These are phyloP conservation scores for Oryza australiensis DNA, from an alignment of 176 grass and related monocot species.

Conservation along the genomic window DNA sequence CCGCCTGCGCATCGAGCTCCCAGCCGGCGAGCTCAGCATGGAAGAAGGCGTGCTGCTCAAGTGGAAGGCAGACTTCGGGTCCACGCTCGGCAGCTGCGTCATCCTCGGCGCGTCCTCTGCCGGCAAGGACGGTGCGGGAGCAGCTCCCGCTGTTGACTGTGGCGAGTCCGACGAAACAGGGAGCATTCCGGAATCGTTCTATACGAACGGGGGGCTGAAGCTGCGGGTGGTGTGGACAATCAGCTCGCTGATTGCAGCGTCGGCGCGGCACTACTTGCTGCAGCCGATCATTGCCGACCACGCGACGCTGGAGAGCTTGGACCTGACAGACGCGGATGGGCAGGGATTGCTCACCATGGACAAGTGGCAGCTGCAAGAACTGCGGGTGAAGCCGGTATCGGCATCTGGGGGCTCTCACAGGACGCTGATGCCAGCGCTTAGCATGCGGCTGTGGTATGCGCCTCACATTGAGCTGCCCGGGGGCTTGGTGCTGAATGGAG, in stretches of 20 bases:
- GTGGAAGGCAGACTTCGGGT: constrained; percentile 92
- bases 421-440: constrained; percentile 85
- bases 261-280: constrained; percentile 76
- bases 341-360: constrained; percentile 90
- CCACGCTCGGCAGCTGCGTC: constrained; percentile 76
- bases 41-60: constrained; percentile 84
- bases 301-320: constrained; percentile 61
- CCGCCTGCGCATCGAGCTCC: constrained; percentile 77
- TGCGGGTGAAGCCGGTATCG: constrained; percentile 57
- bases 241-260: constrained; percentile 83
- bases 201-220: constrained; percentile 66
- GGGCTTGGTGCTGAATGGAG: constrained; percentile 71
- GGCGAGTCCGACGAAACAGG: constrained; percentile 55
- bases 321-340: constrained; percentile 74
- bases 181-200: constrained; percentile 77
- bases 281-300: constrained; percentile 77
- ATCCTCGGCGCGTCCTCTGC: constrained; percentile 66
- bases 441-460: constrained; percentile 84
- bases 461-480: constrained; percentile 67
- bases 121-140: not conserved
- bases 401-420: constrained; percentile 61
- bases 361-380: constrained; percentile 63
- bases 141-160: constrained; percentile 22
- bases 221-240: constrained; percentile 89
- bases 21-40: constrained; percentile 67